Percentiles rank a stretch among this genome's conserved stretches.
These are phyloP conservation scores for Fonsecaea pedrosoi DNA, from an alignment of 2,329 filamentous ascomycete species.

Conservation along the genomic window DNA sequence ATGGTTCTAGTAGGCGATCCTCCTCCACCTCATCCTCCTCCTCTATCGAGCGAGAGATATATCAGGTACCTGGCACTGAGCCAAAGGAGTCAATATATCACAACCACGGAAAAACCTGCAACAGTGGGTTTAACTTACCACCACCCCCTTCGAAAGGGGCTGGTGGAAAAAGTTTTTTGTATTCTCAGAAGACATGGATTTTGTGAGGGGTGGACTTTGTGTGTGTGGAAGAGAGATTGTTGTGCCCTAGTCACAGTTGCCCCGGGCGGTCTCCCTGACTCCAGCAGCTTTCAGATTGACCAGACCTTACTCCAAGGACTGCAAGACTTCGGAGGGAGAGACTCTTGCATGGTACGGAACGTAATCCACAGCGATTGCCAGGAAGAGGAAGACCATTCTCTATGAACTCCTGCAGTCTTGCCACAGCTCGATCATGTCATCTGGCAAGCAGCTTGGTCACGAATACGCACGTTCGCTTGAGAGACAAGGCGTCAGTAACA, in stretches of 20 bases:
- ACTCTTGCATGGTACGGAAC: too few relatives aligned
- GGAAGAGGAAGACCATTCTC: too few relatives aligned
- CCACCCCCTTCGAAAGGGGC: neutral
- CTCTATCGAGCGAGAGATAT: neutral
- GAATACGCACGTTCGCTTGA: too few relatives aligned
- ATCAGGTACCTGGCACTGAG: neutral
- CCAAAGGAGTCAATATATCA: neutral
- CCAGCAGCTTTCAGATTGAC: neutral
- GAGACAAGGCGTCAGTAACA: too few relatives aligned
- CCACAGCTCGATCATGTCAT: too few relatives aligned
- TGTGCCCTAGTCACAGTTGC: neutral
- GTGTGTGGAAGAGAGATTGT: neutral
- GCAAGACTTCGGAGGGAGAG: neutral
- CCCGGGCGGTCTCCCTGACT: neutral
- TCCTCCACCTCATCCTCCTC: neutral
- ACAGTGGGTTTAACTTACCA: slow-evolving; percentile 2
- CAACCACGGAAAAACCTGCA: neutral
- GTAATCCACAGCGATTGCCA: too few relatives aligned
- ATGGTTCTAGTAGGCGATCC: slow-evolving; percentile 15
- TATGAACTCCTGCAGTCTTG: too few relatives aligned
- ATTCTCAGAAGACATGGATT: neutral
- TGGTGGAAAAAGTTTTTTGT: slow-evolving; percentile 1
- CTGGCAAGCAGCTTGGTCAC: too few relatives aligned
- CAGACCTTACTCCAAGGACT: neutral
- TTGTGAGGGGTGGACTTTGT: neutral